A percentile compares a stretch with the other conserved stretches of the same genome.
Evolutionary conservation across 805 yeast species (phyloP).

Genomic region (Cyberlindnera mrakii): DNA sequence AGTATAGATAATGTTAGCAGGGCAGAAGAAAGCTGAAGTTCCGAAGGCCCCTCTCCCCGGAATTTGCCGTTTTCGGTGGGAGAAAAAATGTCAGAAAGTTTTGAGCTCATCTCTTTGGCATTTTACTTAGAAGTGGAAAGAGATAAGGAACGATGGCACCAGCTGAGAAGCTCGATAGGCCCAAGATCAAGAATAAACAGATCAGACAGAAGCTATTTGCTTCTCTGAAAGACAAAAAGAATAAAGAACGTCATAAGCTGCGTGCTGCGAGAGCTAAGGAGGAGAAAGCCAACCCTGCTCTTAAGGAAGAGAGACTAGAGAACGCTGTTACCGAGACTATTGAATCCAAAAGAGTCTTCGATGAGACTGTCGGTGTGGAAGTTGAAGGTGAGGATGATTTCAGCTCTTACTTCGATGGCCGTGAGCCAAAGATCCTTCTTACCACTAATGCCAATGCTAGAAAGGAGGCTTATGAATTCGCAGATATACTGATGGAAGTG

Average conservation of each 20-base stretch:
- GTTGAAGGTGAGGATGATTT: slow-evolving; percentile 26
- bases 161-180: slow-evolving; percentile 26
- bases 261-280: slow-evolving; percentile 83
- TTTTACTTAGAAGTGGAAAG: too few species aligned
- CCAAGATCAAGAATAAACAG: slow-evolving; percentile 65
- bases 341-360: slow-evolving; percentile 24
- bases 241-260: slow-evolving; percentile 68
- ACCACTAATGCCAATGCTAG: slow-evolving; percentile 87
- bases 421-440: slow-evolving; percentile 72
- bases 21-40: neutral
- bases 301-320: slow-evolving; percentile 70
- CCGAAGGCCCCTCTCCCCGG: neutral
- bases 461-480: slow-evolving; percentile 84
- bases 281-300: slow-evolving; percentile 76
- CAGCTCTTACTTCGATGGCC: slow-evolving; percentile 23
- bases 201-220: slow-evolving; percentile 75
- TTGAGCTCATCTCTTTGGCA: neutral
- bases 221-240: slow-evolving; percentile 64
- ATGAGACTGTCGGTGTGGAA: slow-evolving; percentile 22
- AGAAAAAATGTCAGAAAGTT: neutral
- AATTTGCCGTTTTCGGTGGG: neutral
- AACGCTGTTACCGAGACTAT: slow-evolving; percentile 24
- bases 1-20: too few species aligned
- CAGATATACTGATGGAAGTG: slow-evolving; percentile 77
- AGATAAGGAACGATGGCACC: slow-evolving; percentile 11